These are phyloP conservation scores for Arthroderma sp. DNA, from an alignment of 2,329 filamentous ascomycete genomes.

Conservation along the genomic window DNA sequence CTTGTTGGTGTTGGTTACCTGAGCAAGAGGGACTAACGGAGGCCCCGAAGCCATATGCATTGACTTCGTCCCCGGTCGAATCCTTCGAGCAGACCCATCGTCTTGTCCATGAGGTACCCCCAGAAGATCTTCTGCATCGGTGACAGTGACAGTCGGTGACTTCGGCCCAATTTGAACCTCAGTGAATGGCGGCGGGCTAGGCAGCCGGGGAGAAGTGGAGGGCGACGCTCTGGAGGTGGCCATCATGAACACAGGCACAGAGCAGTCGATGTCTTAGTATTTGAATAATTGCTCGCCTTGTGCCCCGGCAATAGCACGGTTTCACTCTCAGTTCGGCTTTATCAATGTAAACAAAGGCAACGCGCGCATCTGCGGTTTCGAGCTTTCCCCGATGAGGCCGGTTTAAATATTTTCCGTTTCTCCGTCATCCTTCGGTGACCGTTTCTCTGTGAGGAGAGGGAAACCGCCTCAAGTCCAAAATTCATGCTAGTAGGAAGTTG, in stretches of 20 bases:
- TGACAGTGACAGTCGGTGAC: conserved; percentile 54
- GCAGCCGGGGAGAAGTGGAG: conserved; percentile 78
- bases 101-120: conserved; percentile 49
- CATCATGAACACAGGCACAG: conserved; percentile 19
- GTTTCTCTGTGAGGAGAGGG: too few species aligned
- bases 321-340: too few species aligned
- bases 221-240: conserved; percentile 34
- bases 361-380: too few species aligned
- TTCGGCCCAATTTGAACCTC: conserved; percentile 82
- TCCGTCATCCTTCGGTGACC: too few species aligned
- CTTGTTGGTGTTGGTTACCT: conserved; percentile 40
- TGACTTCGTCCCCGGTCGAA: conserved; percentile 85
- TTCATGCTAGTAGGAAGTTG: too few species aligned
- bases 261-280: too few species aligned
- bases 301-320: too few species aligned
- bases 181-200: conserved; percentile 84
- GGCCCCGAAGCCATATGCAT: conserved; percentile 86
- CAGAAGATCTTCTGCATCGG: conserved; percentile 40
- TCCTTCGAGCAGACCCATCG: conserved; percentile 64
- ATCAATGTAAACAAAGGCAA: too few species aligned
- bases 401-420: too few species aligned
- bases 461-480: too few species aligned
- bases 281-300: too few species aligned
- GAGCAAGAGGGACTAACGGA: conserved; percentile 69
- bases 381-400: too few species aligned